These are phyloP conservation scores for Amanita inopinata DNA, from an alignment of 768 basidiomycete species.

Conservation along the genomic window DNA sequence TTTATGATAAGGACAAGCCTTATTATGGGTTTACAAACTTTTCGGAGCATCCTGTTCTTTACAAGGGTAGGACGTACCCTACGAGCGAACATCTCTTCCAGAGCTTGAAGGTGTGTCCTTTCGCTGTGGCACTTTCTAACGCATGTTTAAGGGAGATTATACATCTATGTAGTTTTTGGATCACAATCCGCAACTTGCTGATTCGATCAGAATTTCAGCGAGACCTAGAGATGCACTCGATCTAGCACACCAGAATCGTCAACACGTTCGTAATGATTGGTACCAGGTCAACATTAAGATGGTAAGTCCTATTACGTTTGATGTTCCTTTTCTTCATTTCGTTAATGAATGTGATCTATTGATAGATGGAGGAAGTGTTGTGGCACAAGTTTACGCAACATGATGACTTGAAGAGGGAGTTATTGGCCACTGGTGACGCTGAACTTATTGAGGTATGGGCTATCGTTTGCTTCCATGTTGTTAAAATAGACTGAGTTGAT, in stretches of 20 bases:
- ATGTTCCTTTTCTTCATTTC: neutral
- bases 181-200: constrained; percentile 31
- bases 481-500: neutral
- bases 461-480: neutral
- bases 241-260: constrained; percentile 29
- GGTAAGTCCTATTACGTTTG: constrained; percentile 18
- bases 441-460: constrained; percentile 38
- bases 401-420: constrained; percentile 25
- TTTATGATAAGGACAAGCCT: constrained; percentile 27
- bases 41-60: constrained; percentile 30
- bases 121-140: neutral
- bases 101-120: constrained; percentile 29
- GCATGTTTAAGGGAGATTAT: neutral
- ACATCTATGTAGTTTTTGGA: constrained; percentile 27
- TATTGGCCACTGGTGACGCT: constrained; percentile 36
- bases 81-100: constrained; percentile 48
- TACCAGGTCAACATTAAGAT: constrained; percentile 33
- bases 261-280: constrained; percentile 36
- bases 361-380: constrained; percentile 39
- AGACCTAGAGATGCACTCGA: constrained; percentile 31
- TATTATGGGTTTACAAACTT: constrained; percentile 35
- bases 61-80: constrained; percentile 34
- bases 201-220: constrained; percentile 28
- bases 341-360: neutral
- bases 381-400: constrained; percentile 48